Evolutionary conservation across 1,284 basidiomycete genomes (phyloP).

Genomic region (Vanrija sp.): DNA sequence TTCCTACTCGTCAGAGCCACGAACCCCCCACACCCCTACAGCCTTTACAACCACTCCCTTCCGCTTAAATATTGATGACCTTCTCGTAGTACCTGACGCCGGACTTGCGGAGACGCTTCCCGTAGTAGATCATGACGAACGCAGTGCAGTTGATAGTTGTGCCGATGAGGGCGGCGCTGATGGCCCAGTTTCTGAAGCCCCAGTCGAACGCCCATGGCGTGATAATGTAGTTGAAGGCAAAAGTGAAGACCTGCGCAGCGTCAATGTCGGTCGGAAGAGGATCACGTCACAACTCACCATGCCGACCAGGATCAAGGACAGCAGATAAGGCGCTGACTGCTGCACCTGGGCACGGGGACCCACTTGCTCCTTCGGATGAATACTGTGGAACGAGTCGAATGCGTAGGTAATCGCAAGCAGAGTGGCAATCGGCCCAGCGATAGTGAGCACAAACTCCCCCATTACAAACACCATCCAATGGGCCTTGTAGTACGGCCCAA

Average conservation of each 20-base stretch:
- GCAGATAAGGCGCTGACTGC: conserved; percentile 15
- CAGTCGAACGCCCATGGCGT: conserved; percentile 24
- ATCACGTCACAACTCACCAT: conserved; percentile 7
- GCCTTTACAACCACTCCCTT: no score
- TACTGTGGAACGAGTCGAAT: conserved; percentile 15
- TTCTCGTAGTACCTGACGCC: conserved; percentile 13
- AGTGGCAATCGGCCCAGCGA: conserved; percentile 21
- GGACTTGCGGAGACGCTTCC: conserved; percentile 13
- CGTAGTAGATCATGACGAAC: conserved; percentile 14
- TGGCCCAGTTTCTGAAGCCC: conserved; percentile 17
- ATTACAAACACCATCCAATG: conserved; percentile 28
- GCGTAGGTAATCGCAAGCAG: conserved; percentile 18
- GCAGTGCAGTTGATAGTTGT: conserved; percentile 18
- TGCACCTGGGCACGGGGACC: conserved; percentile 16
- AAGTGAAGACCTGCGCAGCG: no score
- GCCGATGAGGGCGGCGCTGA: conserved; percentile 13
- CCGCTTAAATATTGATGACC: conserved; percentile 7
- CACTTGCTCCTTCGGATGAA: conserved; percentile 2
- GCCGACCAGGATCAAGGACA: conserved; percentile 18
- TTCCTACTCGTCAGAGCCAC: no score
- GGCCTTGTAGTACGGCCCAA: conserved; percentile 20
- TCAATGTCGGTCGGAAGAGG: no score
- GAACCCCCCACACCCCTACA: no score
- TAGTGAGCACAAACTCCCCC: conserved; percentile 19
- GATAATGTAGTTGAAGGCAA: conserved; percentile 13